Base-by-base conservation (phyloP, 202 grass and related monocot species). In the Carex sylvatica region DNA sequence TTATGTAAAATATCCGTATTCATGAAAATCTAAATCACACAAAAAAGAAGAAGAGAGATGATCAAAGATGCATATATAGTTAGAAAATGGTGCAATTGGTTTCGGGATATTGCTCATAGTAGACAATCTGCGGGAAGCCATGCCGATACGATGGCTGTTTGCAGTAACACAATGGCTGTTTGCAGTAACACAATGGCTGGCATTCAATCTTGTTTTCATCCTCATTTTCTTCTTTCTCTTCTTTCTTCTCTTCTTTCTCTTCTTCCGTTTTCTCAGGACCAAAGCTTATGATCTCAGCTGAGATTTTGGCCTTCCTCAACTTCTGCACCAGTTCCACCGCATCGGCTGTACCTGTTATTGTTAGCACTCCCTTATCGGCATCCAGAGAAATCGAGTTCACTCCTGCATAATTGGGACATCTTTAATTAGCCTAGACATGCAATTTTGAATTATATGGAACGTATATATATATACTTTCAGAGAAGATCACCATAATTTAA, bases 301-400 rank as follows among this genome's bases (percentile, higher is more conserved):
- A 14, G 52, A 88, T 84, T 9, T 74, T 85, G 36, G 85, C 89
- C 86, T 91, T 95, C 20, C 89, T 65, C 61, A 98, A 84, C 54
- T 69, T 77, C 46, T 63, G 78, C 70, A 86, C 87, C 40, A 93
- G 55, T 61, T 49, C 18, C 55, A 82, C 80, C 70, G 86, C 92
- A 80, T 98, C 91, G 52, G 91, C 95, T 0, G 78, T 83, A 18
- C 95, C 92, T 4, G 87, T 67, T 66, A 98, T 77, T 15, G 91
- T 98, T 87, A 95, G 55, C 74, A 82, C 93, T 28, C 84, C 78
- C 82, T 92, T 94, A 9, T 93, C 90, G 7, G 10, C 85, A 83
- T 95, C 92, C 71, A 94, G 46, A 65, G 44, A 16, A 64, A 98
- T 35, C 16, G 95, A 93, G 14, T 87, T 90, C 44, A 98, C 86